A percentile compares a stretch with the other conserved stretches of the same genome.
Conservation (phyloP, 1,284 basidiomycete species). For the Quambalaria eucalypti region DNA sequence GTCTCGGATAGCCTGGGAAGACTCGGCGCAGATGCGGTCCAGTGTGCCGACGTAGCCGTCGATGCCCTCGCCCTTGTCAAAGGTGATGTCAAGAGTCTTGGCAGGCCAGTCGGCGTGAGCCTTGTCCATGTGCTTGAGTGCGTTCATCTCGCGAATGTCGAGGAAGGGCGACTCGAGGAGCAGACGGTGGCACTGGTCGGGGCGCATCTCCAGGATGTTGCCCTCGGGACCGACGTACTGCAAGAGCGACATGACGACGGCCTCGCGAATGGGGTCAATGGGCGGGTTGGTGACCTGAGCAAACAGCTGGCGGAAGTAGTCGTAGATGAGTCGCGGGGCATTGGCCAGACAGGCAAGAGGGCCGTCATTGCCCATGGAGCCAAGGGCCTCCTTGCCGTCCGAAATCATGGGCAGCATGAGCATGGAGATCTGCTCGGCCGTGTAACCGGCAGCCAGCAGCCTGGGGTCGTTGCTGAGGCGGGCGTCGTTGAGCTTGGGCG, state of each 20-base stretch:
- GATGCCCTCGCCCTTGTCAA: slow-evolving; percentile 34
- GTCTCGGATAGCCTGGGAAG: slow-evolving; percentile 36
- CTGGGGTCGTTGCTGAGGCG: slow-evolving; percentile 38
- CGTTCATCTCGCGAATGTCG: slow-evolving; percentile 36
- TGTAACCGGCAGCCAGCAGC: slow-evolving; percentile 42
- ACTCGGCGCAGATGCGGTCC: slow-evolving; percentile 39
- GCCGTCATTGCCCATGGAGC: slow-evolving; percentile 44
- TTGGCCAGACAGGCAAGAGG: slow-evolving; percentile 40
- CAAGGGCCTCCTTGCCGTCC: slow-evolving; percentile 42
- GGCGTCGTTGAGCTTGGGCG: slow-evolving; percentile 30
- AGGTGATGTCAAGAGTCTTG: slow-evolving; percentile 41
- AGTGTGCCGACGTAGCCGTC: slow-evolving; percentile 36
- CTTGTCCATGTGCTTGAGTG: slow-evolving; percentile 33
- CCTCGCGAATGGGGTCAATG: slow-evolving; percentile 44
- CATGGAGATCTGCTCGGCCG: slow-evolving; percentile 39
- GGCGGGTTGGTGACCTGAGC: slow-evolving; percentile 46
- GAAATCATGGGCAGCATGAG: slow-evolving; percentile 43
- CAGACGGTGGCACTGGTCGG: slow-evolving; percentile 40
- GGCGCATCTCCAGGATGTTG: slow-evolving; percentile 41
- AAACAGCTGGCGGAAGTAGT: slow-evolving; percentile 45
- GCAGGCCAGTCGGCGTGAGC: slow-evolving; percentile 34
- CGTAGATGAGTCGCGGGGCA: slow-evolving; percentile 38
- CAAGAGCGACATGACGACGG: slow-evolving; percentile 44
- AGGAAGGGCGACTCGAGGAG: slow-evolving; percentile 35
- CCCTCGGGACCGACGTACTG: slow-evolving; percentile 44